Evolutionary conservation across 2,329 filamentous ascomycete species (phyloP).

Genomic region (Lasiodiplodia citricola): DNA sequence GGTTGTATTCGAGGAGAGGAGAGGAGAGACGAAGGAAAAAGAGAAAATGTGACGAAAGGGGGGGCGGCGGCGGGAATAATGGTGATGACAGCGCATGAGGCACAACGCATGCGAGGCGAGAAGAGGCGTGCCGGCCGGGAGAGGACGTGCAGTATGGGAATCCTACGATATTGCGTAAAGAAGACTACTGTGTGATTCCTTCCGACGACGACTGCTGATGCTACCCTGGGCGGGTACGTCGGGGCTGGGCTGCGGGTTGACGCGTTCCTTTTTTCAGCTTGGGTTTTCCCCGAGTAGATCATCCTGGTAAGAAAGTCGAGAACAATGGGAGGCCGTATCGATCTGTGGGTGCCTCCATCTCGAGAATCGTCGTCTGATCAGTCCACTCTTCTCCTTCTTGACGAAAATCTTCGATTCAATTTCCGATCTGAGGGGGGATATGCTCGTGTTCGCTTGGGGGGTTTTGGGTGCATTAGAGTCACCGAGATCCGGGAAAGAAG

Average conservation of each 20-base stretch:
- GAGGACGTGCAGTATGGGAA: not conserved
- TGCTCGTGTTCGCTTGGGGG: constrained; percentile 16
- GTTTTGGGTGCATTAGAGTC: not conserved
- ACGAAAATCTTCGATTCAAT: not conserved
- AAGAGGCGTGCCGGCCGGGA: not conserved
- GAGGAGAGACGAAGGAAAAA: not conserved
- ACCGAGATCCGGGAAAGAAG: not conserved
- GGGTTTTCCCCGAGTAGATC: too few species aligned
- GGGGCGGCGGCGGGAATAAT: not conserved
- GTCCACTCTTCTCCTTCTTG: not conserved
- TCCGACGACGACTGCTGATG: not conserved
- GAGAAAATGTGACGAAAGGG: not conserved
- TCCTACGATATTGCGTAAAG: not conserved
- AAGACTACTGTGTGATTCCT: not conserved
- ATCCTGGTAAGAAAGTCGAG: too few species aligned
- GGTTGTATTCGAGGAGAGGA: not conserved
- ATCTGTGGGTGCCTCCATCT: not conserved
- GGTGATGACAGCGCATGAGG: not conserved
- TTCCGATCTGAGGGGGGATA: not conserved
- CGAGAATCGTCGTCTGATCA: not conserved
- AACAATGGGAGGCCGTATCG: not conserved
- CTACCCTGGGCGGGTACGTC: not conserved
- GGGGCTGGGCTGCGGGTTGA: not conserved
- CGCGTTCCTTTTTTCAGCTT: not conserved
- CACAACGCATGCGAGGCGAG: not conserved